These are phyloP conservation scores for Tetrahymena thermophila DNA, from an alignment of 73 alveolate genomes.

Conservation along the genomic window DNA sequence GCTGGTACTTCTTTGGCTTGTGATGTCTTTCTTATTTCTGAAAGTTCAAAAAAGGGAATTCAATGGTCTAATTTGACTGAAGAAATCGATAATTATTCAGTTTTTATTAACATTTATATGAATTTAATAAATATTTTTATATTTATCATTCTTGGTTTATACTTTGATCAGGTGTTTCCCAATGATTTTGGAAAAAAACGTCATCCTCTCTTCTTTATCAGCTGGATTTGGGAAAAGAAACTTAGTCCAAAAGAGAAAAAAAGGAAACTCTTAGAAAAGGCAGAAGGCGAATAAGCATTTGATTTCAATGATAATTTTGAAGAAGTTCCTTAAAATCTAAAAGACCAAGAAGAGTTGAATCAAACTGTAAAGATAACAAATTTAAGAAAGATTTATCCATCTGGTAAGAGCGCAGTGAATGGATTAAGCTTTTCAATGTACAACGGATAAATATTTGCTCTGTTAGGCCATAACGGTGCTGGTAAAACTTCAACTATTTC, in stretches of 20 bases:
- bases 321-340: slow-evolving; percentile 26
- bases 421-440: slow-evolving; percentile 7
- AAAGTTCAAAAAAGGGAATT: no score
- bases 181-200: slow-evolving; percentile 55
- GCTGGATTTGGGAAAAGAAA: not conserved
- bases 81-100: slow-evolving; percentile 38
- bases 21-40: no score
- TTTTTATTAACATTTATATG: slow-evolving; percentile 33
- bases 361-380: not conserved
- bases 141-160: slow-evolving; percentile 47
- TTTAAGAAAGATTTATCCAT: not conserved
- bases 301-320: slow-evolving; percentile 24
- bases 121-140: slow-evolving; percentile 43
- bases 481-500: slow-evolving; percentile 40
- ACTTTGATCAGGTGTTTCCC: slow-evolving; percentile 61
- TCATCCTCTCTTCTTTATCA: slow-evolving; percentile 50
- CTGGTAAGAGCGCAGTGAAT: slow-evolving; percentile 15
- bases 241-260: not conserved
- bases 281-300: not conserved
- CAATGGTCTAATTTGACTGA: no score
- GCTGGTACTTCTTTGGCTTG: no score
- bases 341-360: slow-evolving; percentile 50
- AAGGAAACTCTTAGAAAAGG: not conserved
- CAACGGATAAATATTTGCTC: slow-evolving; percentile 34
- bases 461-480: slow-evolving; percentile 44